Evolutionary conservation across 169 alveolate genomes (phyloP).

Genomic region (Cryptosporidium canis): DNA sequence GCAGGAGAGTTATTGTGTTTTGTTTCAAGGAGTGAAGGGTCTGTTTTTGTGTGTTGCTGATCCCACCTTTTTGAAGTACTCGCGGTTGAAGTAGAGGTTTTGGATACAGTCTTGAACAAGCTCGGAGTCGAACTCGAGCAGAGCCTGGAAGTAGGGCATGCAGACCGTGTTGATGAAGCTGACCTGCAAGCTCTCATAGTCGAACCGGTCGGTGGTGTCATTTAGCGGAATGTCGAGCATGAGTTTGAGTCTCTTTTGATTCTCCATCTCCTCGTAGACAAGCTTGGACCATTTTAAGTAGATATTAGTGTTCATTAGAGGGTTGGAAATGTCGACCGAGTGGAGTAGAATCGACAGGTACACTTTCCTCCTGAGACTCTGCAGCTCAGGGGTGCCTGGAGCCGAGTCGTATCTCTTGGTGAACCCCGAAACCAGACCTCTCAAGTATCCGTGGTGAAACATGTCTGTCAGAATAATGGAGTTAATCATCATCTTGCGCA

Average conservation of each 20-base stretch:
- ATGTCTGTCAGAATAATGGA: slow-evolving; percentile 48
- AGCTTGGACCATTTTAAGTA: slow-evolving; percentile 40
- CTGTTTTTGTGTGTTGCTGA: not conserved
- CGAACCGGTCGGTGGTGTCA: not conserved
- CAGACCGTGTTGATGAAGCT: not conserved
- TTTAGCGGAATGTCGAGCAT: not conserved
- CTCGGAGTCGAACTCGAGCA: slow-evolving; percentile 13
- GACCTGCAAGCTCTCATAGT: not conserved
- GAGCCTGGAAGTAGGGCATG: slow-evolving; percentile 9
- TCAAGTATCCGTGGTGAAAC: slow-evolving; percentile 19
- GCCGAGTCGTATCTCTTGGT: not conserved
- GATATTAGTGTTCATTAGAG: slow-evolving; percentile 25
- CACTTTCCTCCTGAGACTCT: not conserved
- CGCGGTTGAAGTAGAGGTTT: slow-evolving; percentile 20
- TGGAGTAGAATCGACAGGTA: slow-evolving; percentile 12
- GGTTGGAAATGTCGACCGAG: slow-evolving; percentile 63
- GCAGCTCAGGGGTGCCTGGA: not conserved
- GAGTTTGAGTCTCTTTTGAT: slow-evolving; percentile 4
- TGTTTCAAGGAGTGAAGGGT: not conserved
- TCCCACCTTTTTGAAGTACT: not conserved
- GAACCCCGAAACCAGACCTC: not conserved
- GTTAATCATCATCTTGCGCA: slow-evolving; percentile 10
- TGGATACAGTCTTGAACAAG: slow-evolving; percentile 43
- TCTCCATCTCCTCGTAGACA: slow-evolving; percentile 18
- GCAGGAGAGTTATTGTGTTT: not conserved